A percentile compares a stretch with the other conserved stretches of the same genome.
Evolutionary conservation across 805 yeast species (phyloP).

Genomic region (Monosporozyma aerobia): DNA sequence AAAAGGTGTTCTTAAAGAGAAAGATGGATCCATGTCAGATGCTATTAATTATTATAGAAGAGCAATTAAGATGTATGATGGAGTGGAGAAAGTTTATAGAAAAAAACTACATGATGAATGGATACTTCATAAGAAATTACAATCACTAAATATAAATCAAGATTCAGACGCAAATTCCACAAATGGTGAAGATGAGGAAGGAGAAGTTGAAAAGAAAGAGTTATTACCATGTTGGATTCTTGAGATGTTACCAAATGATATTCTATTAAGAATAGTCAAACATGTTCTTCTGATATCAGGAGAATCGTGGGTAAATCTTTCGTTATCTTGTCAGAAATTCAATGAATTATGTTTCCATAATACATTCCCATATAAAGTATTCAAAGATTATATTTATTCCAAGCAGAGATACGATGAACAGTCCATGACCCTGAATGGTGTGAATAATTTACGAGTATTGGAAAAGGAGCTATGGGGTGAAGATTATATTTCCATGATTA

Average conservation of each 20-base stretch:
- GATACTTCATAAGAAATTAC: slow-evolving; percentile 21
- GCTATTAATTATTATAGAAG: slow-evolving; percentile 65
- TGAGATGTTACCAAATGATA: slow-evolving; percentile 46
- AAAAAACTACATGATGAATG: slow-evolving; percentile 40
- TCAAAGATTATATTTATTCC: slow-evolving; percentile 45
- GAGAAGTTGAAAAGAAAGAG: slow-evolving; percentile 13
- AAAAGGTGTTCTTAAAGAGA: slow-evolving; percentile 61
- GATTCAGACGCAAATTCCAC: slow-evolving; percentile 3
- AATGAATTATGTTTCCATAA: slow-evolving; percentile 50
- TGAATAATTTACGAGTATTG: slow-evolving; percentile 26
- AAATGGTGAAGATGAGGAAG: slow-evolving; percentile 17
- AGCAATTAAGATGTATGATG: slow-evolving; percentile 48
- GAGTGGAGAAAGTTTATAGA: slow-evolving; percentile 63
- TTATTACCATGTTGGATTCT: slow-evolving; percentile 35
- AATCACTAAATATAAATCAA: slow-evolving; percentile 6
- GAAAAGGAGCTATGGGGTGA: slow-evolving; percentile 36
- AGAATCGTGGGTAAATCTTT: slow-evolving; percentile 55
- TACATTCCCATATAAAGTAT: slow-evolving; percentile 40
- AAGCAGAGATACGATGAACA: slow-evolving; percentile 44
- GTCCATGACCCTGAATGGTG: slow-evolving; percentile 31
- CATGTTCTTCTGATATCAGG: slow-evolving; percentile 40
- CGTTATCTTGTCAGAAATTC: slow-evolving; percentile 49
- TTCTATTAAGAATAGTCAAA: slow-evolving; percentile 43
- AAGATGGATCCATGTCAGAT: slow-evolving; percentile 69
- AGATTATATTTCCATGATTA: slow-evolving; percentile 31